A percentile compares a stretch with the other conserved stretches of the same genome.
Evolutionary conservation across 2,329 filamentous ascomycete genomes (phyloP).

Genomic region (Penicillium thymicola): DNA sequence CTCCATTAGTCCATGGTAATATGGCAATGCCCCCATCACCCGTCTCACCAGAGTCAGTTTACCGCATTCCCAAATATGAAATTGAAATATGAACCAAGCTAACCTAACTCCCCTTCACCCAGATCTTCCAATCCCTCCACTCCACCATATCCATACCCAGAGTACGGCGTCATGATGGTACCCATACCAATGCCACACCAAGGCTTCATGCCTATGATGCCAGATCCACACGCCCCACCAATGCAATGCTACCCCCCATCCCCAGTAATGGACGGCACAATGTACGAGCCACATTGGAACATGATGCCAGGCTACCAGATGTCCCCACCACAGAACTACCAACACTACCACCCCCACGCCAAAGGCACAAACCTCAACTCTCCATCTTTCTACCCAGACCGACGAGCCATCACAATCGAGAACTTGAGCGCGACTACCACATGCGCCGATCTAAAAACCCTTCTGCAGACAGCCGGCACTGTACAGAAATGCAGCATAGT

Average conservation of each 20-base stretch:
- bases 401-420: constrained; percentile 27
- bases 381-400: constrained; percentile 6
- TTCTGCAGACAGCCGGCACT: constrained; percentile 29
- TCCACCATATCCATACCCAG: constrained; percentile 24
- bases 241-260: constrained; percentile 29
- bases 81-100: not conserved
- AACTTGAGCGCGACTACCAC: constrained; percentile 33
- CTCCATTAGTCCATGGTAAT: constrained; percentile 29
- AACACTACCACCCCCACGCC: constrained; percentile 1
- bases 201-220: constrained; percentile 29
- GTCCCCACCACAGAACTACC: constrained; percentile 16
- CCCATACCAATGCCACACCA: constrained; percentile 19
- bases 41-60: constrained; percentile 37
- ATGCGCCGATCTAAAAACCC: constrained; percentile 24
- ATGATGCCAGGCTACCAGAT: constrained; percentile 31
- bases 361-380: constrained; percentile 9
- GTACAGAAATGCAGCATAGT: constrained; percentile 35
- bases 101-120: not conserved
- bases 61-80: not conserved
- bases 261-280: constrained; percentile 24
- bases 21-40: constrained; percentile 34
- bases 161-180: constrained; percentile 27
- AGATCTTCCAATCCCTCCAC: constrained; percentile 23
- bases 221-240: constrained; percentile 19
- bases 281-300: constrained; percentile 27